Conservation (phyloP, 176 grass and related monocot genomes). For the Musa beccarii region DNA sequence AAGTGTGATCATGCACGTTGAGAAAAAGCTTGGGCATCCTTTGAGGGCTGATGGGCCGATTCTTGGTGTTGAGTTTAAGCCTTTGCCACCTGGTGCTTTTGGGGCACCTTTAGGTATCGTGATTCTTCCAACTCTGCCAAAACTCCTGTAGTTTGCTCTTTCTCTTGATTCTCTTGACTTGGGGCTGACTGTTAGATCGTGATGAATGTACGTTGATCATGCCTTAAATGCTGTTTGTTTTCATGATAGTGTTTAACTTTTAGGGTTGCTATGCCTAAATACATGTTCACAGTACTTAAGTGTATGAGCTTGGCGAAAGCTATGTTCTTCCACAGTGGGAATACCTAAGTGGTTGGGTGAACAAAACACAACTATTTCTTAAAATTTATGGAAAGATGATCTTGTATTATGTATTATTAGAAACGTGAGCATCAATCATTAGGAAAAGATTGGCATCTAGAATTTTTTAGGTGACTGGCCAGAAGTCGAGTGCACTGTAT, state of each 20-base stretch:
- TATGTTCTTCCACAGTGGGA: background rate
- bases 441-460: background rate
- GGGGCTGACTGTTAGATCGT: too few species aligned
- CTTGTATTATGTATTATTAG: too few species aligned
- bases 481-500: background rate
- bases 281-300: background rate
- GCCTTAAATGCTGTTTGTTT: background rate
- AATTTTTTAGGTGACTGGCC: background rate
- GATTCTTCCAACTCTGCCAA: background rate
- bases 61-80: conserved; percentile 17
- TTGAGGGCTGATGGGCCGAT: conserved; percentile 14
- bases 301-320: background rate
- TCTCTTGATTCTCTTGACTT: too few species aligned
- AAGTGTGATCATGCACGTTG: background rate
- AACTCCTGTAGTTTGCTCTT: background rate
- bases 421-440: background rate
- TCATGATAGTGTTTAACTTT: background rate
- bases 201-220: background rate
- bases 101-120: conserved; percentile 14
- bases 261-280: background rate
- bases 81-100: conserved; percentile 26
- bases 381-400: too few species aligned
- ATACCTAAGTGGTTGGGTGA: too few species aligned
- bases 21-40: conserved; percentile 12
- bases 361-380: too few species aligned